phyloP scores from a whole-genome alignment of 2,329 filamentous ascomycete genomes.

The Tolypocladium paradoxum region DNA sequence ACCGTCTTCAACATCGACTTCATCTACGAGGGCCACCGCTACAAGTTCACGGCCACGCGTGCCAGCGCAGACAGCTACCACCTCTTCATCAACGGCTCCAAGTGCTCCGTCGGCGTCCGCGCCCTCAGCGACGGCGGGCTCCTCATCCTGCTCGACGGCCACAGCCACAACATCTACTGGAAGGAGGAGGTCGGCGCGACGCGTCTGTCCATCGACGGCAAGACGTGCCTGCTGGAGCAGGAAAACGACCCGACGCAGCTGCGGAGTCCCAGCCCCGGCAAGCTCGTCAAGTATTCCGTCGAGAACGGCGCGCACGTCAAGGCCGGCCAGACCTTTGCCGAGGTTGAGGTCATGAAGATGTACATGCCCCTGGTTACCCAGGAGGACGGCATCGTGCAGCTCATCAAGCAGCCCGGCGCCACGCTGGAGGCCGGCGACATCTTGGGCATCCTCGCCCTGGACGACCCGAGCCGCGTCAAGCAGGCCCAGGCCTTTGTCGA shows the following conservation, averaged over 20 bases:
- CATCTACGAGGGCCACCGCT: slow-evolving; percentile 92
- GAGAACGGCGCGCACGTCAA: slow-evolving; percentile 91
- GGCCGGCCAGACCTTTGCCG: slow-evolving; percentile 86
- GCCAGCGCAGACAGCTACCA: slow-evolving; percentile 92
- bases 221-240: slow-evolving; percentile 95
- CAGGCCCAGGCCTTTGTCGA: slow-evolving; percentile 89
- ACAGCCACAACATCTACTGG: slow-evolving; percentile 98
- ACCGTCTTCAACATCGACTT: slow-evolving; percentile 97
- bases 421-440: slow-evolving; percentile 97
- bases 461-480: slow-evolving; percentile 94
- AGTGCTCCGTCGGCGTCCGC: slow-evolving; percentile 85
- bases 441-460: slow-evolving; percentile 88
- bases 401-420: slow-evolving; percentile 98
- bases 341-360: slow-evolving; percentile 99
- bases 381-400: slow-evolving; percentile 91
- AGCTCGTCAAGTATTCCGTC: slow-evolving; percentile 95
- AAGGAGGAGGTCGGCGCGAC: slow-evolving; percentile 97
- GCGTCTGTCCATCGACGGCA: slow-evolving; percentile 90
- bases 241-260: slow-evolving; percentile 98
- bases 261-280: slow-evolving; percentile 86
- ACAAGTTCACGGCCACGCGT: slow-evolving; percentile 95
- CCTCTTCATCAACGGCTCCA: slow-evolving; percentile 97
- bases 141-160: slow-evolving; percentile 78
- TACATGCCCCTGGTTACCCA: slow-evolving; percentile 97
- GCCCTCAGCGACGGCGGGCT: slow-evolving; percentile 90